Evolutionary conservation across 2,329 filamentous ascomycete genomes (phyloP), one percentile per base, ranked within the genome.

Genomic region (Pyrenochaeta sp.): DNA sequence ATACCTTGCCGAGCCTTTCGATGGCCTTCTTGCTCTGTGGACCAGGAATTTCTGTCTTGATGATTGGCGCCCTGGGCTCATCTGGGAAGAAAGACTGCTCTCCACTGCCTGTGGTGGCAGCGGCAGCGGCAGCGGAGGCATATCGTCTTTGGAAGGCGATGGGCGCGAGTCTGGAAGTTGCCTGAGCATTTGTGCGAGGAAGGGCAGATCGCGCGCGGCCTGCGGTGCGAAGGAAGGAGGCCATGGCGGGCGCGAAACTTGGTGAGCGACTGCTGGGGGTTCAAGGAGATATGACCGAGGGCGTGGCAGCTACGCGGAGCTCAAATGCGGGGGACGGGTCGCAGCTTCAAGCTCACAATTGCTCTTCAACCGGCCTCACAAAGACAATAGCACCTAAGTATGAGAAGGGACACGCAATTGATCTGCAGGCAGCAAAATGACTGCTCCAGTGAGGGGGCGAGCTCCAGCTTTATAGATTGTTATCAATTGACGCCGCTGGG

Each of bases 1-100:
- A 96, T 58, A 96, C 90, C 73, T 88, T 82, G 79, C 90, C 82
- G 62, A 96, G 85, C 76, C 92, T 86, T 61, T 87, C 82, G 63
- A 91, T 88, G 50, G 86, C 85, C 68, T 87, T 85, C 81, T 88
- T 84, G 77, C 89, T 88, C 81, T 89, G 85, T 37, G 92, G 92
- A 0, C 92, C 92, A 0, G 92, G 92, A 56, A 96, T 90, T 39
- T 80, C 72, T 2, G 85, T 88, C 61, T 80, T 78, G 42, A 89
- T 69, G 27, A 77, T 80, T 25, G 87, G 87, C n/a, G 76, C 81
- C 12, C 76, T 61, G 22, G 87, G 86, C 79, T 89, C 87, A 69
- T 86, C 81, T 56, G 84, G 78, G 75, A 89, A 86, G 78, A 82
- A 86, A 7, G 84, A 69, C 68, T 82, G 78, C 65, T 81, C 80